Evolutionary conservation across 2,329 filamentous ascomycete species (phyloP).

Genomic region (Cladosporium austrohemisphaericum): DNA sequence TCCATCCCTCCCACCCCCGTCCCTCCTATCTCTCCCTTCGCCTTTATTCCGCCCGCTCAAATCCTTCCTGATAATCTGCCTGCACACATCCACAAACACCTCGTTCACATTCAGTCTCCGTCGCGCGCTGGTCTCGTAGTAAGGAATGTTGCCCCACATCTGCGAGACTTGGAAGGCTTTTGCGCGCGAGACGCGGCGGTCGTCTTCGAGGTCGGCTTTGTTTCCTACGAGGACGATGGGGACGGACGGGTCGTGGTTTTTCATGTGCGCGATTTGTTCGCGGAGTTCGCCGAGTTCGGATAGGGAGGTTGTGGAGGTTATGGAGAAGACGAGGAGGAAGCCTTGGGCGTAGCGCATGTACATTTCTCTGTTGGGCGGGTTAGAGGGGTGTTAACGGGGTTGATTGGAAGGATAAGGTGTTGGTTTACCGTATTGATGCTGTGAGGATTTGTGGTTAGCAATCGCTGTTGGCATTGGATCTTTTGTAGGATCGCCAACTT

Average conservation of each 20-base stretch:
- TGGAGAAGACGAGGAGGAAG: constrained; percentile 88
- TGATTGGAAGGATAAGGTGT: neutral
- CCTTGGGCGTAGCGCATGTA: constrained; percentile 95
- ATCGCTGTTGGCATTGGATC: neutral
- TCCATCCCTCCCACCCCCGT: constrained; percentile 1
- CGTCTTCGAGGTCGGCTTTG: constrained; percentile 85
- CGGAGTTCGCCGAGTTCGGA: constrained; percentile 75
- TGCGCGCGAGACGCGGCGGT: constrained; percentile 71
- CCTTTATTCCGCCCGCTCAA: neutral
- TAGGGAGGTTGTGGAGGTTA: constrained; percentile 79
- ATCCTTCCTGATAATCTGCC: constrained; percentile 37
- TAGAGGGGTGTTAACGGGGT: neutral
- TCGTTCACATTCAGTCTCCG: constrained; percentile 85
- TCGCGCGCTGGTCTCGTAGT: constrained; percentile 85
- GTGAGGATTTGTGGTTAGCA: constrained; percentile 10
- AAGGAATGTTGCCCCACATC: constrained; percentile 79
- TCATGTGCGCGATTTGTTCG: constrained; percentile 87
- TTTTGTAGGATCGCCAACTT: constrained; percentile 39
- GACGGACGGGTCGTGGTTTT: constrained; percentile 64
- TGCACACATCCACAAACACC: constrained; percentile 58
- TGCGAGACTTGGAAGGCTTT: constrained; percentile 83
- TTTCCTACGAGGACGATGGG: constrained; percentile 89
- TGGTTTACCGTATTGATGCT: constrained; percentile 25
- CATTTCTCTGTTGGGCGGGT: constrained; percentile 55
- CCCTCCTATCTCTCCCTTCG: neutral